Evolutionary conservation across 1,139 yeast genomes (phyloP), one percentile per base, ranked within the genome.

Genomic region (Debaryomyces sp.): DNA sequence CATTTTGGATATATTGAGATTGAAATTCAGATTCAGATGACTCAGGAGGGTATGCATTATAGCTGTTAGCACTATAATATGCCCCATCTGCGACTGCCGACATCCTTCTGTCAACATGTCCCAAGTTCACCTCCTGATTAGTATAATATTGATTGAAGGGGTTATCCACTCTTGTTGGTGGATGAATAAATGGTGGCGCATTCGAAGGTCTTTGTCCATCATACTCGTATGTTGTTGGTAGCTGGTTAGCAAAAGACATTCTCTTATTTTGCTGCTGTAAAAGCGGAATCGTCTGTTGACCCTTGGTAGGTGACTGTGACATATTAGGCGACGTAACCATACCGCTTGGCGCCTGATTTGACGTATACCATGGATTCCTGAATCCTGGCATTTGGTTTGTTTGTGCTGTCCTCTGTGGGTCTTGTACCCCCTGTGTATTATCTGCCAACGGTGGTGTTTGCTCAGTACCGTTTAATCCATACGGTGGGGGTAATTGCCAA

Each of bases 191-290:
- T 10, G 74, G 75, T 1, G 71, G 68, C 1, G 57, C 60, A 13
- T 56, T 54, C 22, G 51, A 36, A 24, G 55, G 62, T 21, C 54
- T 54, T 34, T 59, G 59, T 39, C 56, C 61, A 22, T 67, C 74
- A 48, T 72, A 61, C 59, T 81, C 85, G 57, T 77, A 80, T 1
- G 85, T 81, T 2, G 79, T 74, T 26, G 84, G 83, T 17, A 80
- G 64, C 50, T 74, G 78, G 55, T 73, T 75, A 13, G 79, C 73
- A 52, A 73, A 75, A 48, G 67, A 70, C 63, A 57, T 73, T 56
- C 74, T 71, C 51, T 75, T 52, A 57, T 65, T 65, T 48, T 64
- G 73, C 44, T 65, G 64, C 50, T 66, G 63, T 48, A 67, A 56
- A 42, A 66, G 50, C 9, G 73, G 68, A 21, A 61, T 56, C 21